Conservation (phyloP, 2,329 filamentous ascomycete genomes). For the Cordyceps tenuipes region DNA sequence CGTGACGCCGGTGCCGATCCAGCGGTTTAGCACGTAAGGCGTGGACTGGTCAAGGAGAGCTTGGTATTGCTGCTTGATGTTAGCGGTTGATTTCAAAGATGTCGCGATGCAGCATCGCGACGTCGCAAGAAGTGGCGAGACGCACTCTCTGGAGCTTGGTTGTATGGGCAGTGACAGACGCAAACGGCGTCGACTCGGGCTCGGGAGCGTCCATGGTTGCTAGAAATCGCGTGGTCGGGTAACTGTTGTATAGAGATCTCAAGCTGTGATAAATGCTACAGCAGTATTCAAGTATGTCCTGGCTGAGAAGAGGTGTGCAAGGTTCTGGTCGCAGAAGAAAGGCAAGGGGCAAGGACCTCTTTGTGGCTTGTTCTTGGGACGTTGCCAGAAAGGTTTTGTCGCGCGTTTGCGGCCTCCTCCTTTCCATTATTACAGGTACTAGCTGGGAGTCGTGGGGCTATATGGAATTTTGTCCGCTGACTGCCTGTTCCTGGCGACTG, state of each 20-base stretch:
- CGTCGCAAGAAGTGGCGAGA: constrained; percentile 15
- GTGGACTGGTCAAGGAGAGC: constrained; percentile 88
- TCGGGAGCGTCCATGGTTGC: constrained; percentile 72
- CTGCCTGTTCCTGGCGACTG: background rate
- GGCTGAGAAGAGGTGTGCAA: background rate
- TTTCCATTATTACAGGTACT: background rate
- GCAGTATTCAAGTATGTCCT: background rate
- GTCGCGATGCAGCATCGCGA: background rate
- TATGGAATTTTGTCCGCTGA: background rate
- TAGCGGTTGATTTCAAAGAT: constrained; percentile 14
- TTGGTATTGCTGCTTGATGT: constrained; percentile 69
- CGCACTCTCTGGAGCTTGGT: constrained; percentile 63
- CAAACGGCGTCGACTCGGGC: constrained; percentile 86
- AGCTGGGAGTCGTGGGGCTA: constrained; percentile 1
- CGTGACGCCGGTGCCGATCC: constrained; percentile 70
- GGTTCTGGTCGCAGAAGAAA: background rate
- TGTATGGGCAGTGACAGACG: constrained; percentile 79
- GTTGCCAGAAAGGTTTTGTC: constrained; percentile 11
- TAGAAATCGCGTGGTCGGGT: background rate
- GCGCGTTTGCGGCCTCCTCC: constrained; percentile 9
- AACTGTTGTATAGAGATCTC: background rate
- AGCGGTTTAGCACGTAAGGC: constrained; percentile 82
- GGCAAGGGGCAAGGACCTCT: background rate
- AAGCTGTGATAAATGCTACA: background rate
- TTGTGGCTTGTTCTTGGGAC: constrained; percentile 9